These are phyloP conservation scores for Cardamine chenopodiifolia DNA, from an alignment of 345 rosid species.

Conservation along the genomic window DNA sequence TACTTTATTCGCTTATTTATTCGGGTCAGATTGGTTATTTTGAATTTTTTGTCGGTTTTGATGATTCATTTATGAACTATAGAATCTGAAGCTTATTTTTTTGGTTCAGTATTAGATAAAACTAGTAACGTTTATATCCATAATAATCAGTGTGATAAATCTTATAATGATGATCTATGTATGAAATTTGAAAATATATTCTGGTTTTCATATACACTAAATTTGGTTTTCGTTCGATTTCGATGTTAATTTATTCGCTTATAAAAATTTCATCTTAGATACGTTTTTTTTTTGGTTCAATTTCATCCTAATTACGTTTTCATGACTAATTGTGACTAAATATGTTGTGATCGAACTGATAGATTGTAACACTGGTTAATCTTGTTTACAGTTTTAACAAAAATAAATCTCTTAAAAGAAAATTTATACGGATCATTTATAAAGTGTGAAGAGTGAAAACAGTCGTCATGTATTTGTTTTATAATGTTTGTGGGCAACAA, in stretches of 20 bases:
- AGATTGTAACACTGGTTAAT: background rate
- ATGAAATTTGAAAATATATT: background rate
- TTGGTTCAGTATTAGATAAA: background rate
- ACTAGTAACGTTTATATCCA: background rate
- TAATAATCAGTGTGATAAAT: background rate
- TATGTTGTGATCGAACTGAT: background rate
- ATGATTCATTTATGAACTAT: background rate
- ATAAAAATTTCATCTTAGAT: background rate
- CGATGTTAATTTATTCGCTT: background rate
- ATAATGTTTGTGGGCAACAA: constrained; percentile 1
- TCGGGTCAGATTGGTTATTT: constrained; percentile 5
- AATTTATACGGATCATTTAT: background rate
- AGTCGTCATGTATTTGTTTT: constrained; percentile 2
- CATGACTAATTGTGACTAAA: background rate
- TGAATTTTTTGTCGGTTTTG: constrained; percentile 9
- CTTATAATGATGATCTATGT: background rate
- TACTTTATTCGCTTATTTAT: background rate
- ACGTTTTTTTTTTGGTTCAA: too few relatives aligned
- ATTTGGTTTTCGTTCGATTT: background rate
- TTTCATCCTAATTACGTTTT: background rate
- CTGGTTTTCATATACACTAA: background rate
- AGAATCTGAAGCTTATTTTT: background rate
- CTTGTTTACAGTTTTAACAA: background rate
- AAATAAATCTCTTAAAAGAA: background rate
- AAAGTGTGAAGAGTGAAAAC: constrained; percentile 30